phyloP scores from a whole-genome alignment of 495 filamentous ascomycete species.

The Penicillium cataractarum region DNA sequence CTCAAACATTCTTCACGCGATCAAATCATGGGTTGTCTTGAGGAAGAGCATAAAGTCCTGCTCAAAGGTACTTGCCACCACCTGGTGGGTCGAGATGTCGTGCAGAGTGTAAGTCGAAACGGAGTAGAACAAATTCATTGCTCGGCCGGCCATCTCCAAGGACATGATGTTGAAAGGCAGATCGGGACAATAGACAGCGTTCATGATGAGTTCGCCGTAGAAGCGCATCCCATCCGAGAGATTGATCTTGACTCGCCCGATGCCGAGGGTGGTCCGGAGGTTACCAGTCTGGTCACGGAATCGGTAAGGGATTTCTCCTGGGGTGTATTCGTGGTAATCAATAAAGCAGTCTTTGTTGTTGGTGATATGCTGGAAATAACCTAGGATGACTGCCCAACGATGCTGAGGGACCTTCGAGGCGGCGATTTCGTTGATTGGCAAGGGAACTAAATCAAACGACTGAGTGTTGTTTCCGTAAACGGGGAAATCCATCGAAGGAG shows the following conservation, averaged over 20 bases:
- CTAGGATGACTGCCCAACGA: not conserved
- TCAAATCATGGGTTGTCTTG: not conserved
- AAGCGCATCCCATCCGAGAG: not conserved
- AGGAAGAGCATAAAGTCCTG: not conserved
- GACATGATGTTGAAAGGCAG: not conserved
- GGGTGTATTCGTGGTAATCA: not conserved
- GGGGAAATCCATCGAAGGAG: too few species aligned
- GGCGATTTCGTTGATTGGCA: not conserved
- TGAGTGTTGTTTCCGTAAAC: too few species aligned
- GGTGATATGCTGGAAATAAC: not conserved
- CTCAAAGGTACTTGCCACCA: not conserved
- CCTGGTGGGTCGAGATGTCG: not conserved
- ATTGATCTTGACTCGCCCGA: not conserved
- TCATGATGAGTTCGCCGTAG: not conserved
- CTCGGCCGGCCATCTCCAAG: not conserved
- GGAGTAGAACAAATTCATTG: not conserved
- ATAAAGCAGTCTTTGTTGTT: not conserved
- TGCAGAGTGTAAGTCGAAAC: not conserved
- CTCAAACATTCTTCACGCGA: not conserved
- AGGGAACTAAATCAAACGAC: not conserved
- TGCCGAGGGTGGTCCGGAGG: not conserved
- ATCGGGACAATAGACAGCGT: not conserved
- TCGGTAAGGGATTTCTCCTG: not conserved
- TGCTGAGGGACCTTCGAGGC: not conserved
- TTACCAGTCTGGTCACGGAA: not conserved